Evolutionary conservation across 225 moss, liverwort and hornwort genomes (phyloP).

Genomic region (Polytrichum commune): DNA sequence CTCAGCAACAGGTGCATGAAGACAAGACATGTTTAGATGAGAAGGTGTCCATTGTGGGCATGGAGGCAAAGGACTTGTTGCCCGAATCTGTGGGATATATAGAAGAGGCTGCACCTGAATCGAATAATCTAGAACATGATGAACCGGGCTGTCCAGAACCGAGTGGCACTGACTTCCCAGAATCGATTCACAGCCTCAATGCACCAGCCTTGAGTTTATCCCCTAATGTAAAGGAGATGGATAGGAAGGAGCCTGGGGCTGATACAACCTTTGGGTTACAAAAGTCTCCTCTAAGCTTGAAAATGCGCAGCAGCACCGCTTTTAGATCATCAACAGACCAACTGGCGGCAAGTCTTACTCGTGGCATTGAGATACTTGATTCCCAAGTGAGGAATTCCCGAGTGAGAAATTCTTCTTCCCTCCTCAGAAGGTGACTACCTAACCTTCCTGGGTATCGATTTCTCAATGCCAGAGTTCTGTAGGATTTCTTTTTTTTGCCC

Average conservation of each 20-base stretch:
- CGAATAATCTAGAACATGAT: conserved; percentile 9
- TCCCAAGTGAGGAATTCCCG: conserved; percentile 42
- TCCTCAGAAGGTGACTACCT: conserved; percentile 28
- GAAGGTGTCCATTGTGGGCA: conserved; percentile 31
- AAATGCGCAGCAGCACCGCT: conserved; percentile 44
- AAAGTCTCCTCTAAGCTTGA: conserved; percentile 17
- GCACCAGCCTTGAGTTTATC: conserved; percentile 65
- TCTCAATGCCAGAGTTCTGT: not conserved
- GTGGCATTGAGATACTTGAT: conserved; percentile 84
- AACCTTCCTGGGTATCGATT: not conserved
- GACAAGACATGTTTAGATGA: conserved; percentile 20
- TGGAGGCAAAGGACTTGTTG: conserved; percentile 38
- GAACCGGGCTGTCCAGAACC: not conserved
- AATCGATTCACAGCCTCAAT: conserved; percentile 41
- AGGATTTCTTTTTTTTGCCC: not conserved
- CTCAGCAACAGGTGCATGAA: conserved; percentile 15
- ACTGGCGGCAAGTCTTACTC: conserved; percentile 75
- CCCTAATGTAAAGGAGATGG: conserved; percentile 49
- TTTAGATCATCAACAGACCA: conserved; percentile 66
- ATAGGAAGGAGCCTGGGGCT: conserved; percentile 18
- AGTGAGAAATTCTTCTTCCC: conserved; percentile 46
- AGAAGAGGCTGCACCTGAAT: not conserved
- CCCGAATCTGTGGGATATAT: conserved; percentile 7
- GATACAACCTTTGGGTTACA: conserved; percentile 19
- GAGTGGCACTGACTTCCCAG: conserved; percentile 1